phyloP scores from a whole-genome alignment of 2,329 filamentous ascomycete genomes.

The Cadophora malorum region DNA sequence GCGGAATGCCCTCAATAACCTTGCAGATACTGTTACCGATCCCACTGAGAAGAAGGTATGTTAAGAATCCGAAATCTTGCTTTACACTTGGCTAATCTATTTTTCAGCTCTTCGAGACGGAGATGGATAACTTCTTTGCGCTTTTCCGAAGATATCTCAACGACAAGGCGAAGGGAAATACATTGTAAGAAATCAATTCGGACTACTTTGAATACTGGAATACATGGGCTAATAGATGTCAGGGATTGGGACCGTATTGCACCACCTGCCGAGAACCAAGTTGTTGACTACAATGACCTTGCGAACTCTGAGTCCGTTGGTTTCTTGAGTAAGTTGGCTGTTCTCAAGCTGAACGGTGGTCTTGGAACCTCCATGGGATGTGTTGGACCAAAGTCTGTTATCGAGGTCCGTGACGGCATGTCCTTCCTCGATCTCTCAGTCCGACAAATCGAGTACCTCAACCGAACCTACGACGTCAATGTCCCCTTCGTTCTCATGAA shows the following conservation, averaged over 20 bases:
- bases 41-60: constrained; percentile 81
- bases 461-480: constrained; percentile 96
- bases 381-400: constrained; percentile 98
- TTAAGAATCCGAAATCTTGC: constrained; percentile 4
- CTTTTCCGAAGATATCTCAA: constrained; percentile 98
- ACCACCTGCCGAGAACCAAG: constrained; percentile 90
- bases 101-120: constrained; percentile 86
- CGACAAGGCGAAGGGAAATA: constrained; percentile 98
- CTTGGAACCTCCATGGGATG: constrained; percentile 99
- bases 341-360: constrained; percentile 99
- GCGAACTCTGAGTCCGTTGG: constrained; percentile 88
- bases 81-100: constrained; percentile 29
- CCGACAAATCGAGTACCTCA: constrained; percentile 98
- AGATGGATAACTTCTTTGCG: constrained; percentile 99
- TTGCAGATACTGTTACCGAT: constrained; percentile 89
- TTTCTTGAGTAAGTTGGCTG: constrained; percentile 96
- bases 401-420: constrained; percentile 99
- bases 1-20: constrained; percentile 94
- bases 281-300: constrained; percentile 92
- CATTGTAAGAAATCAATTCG: constrained; percentile 61
- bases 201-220: constrained; percentile 8
- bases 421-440: constrained; percentile 99
- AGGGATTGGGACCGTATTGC: constrained; percentile 97
- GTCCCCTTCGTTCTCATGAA: constrained; percentile 99
- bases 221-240: constrained; percentile 37